Percentiles rank a stretch among this genome's conserved stretches.
Conservation (phyloP, 2,329 filamentous ascomycete species). For the Sphaerulina musiva region DNA sequence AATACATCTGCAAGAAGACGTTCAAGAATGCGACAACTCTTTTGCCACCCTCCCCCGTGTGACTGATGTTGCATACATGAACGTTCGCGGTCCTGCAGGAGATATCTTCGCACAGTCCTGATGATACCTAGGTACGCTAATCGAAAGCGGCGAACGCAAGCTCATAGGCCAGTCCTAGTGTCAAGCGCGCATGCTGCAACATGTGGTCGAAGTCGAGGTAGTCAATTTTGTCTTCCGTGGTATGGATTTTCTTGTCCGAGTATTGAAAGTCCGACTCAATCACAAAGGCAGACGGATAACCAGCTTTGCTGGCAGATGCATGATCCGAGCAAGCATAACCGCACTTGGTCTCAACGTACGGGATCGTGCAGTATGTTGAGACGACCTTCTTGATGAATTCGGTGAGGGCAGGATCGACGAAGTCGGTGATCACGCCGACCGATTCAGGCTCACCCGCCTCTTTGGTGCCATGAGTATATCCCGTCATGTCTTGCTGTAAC, state of each 20-base stretch:
- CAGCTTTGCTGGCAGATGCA: conserved; percentile 65
- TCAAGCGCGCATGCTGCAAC: conserved; percentile 82
- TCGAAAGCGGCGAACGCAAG: conserved; percentile 69
- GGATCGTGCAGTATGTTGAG: conserved; percentile 79
- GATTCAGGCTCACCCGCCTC: conserved; percentile 76
- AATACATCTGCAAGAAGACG: neutral
- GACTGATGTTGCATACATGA: too few species aligned
- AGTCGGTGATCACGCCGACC: conserved; percentile 90
- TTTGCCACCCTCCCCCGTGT: too few species aligned
- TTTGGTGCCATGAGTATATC: conserved; percentile 74
- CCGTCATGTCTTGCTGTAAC: conserved; percentile 98
- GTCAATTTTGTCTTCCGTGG: conserved; percentile 63
- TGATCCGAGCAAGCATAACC: conserved; percentile 71
- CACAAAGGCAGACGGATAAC: conserved; percentile 68
- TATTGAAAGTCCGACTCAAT: conserved; percentile 66
- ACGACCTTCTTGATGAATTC: conserved; percentile 87
- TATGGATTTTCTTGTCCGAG: conserved; percentile 58
- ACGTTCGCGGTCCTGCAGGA: too few species aligned
- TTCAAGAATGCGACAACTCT: too few species aligned
- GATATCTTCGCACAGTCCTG: too few species aligned
- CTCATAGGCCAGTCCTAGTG: conserved; percentile 76
- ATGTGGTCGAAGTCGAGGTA: conserved; percentile 80
- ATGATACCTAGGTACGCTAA: conserved; percentile 15
- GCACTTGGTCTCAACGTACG: conserved; percentile 80
- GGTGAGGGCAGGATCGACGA: conserved; percentile 74